A percentile compares a stretch with the other conserved stretches of the same genome.
These are phyloP conservation scores for Stephanodiscus triporus DNA, from an alignment of 108 stramenopile genomes.

Conservation along the genomic window DNA sequence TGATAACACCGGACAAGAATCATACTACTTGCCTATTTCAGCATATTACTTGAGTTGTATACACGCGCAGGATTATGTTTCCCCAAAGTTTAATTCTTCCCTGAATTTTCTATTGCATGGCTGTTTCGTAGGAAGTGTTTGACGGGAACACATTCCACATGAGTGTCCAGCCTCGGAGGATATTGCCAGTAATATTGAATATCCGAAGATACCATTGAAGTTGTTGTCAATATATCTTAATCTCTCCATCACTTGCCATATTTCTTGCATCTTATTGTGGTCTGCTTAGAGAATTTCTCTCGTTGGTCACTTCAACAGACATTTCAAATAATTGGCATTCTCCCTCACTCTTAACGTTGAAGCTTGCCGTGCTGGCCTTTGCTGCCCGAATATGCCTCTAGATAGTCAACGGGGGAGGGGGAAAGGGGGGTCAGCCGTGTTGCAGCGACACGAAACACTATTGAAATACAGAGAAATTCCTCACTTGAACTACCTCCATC, in stretches of 20 bases:
- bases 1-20: too few species aligned
- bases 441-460: neutral
- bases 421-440: neutral
- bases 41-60: too few species aligned
- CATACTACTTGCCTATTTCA: too few species aligned
- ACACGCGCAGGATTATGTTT: too few species aligned
- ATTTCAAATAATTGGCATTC: slow-evolving; percentile 54
- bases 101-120: too few species aligned
- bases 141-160: too few species aligned
- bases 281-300: slow-evolving; percentile 2
- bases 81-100: too few species aligned
- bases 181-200: too few species aligned
- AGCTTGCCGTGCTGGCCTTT: slow-evolving; percentile 40
- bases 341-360: slow-evolving; percentile 49
- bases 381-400: slow-evolving; percentile 53
- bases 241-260: neutral
- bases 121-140: too few species aligned
- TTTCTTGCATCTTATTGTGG: neutral
- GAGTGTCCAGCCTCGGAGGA: too few species aligned
- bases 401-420: neutral
- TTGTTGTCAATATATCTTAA: neutral
- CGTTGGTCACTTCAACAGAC: slow-evolving; percentile 49
- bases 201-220: too few species aligned
- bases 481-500: slow-evolving; percentile 47
- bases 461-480: slow-evolving; percentile 6